These are phyloP conservation scores for Rauvolfia tetraphylla DNA, from an alignment of 257 asterid species.

Conservation along the genomic window DNA sequence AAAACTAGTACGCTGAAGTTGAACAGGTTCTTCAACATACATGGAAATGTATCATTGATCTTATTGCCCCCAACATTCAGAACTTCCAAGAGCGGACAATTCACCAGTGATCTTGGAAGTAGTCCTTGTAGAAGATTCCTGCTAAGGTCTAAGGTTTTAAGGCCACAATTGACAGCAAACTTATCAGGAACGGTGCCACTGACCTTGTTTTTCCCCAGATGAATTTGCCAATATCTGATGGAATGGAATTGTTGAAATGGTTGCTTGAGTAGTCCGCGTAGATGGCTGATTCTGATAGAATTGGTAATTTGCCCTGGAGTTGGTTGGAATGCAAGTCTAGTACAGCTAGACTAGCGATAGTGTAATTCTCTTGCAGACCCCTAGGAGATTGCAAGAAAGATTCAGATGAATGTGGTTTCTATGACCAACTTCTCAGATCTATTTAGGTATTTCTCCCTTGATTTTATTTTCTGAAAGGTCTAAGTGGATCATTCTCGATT, in stretches of 20 bases:
- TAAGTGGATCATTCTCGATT: conserved; percentile 1
- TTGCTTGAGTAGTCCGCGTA: conserved; percentile 51
- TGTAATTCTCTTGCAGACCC: conserved; percentile 25
- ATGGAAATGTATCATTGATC: conserved; percentile 37
- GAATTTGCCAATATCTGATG: conserved; percentile 24
- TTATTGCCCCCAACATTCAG: conserved; percentile 41
- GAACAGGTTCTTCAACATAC: conserved; percentile 1
- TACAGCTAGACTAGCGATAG: neutral
- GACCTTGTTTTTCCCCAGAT: conserved; percentile 20
- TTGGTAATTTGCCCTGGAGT: conserved; percentile 26
- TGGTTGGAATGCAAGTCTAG: conserved; percentile 23
- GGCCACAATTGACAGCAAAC: conserved; percentile 22
- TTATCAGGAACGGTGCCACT: conserved; percentile 31
- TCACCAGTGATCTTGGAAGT: conserved; percentile 34
- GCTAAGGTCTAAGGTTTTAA: conserved; percentile 37
- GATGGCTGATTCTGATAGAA: conserved; percentile 4
- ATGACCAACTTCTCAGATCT: conserved; percentile 31
- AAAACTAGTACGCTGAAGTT: conserved; percentile 21
- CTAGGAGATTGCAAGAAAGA: conserved; percentile 30
- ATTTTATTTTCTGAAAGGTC: conserved; percentile 38
- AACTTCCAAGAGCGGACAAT: conserved; percentile 36
- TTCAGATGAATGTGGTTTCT: neutral
- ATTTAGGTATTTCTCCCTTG: conserved; percentile 32
- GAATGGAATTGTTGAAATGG: conserved; percentile 34
- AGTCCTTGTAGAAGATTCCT: conserved; percentile 29